Percentiles rank a stretch among this genome's conserved stretches.
These are phyloP conservation scores for Gleditsia sinensis DNA, from an alignment of 306 rosid genomes.

Conservation along the genomic window DNA sequence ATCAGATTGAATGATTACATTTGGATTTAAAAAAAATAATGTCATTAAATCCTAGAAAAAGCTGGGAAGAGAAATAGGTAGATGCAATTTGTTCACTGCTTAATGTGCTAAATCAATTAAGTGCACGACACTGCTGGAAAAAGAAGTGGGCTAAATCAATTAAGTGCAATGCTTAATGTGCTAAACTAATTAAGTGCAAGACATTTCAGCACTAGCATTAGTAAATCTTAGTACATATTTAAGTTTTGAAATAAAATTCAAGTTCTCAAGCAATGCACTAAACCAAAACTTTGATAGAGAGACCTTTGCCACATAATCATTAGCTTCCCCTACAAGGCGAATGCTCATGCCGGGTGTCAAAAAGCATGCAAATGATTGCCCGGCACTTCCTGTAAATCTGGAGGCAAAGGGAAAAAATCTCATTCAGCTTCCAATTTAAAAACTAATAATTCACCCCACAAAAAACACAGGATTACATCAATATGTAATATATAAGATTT, in stretches of 20 bases:
- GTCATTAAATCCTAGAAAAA: slow-evolving; percentile 11
- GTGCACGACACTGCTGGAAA: not conserved
- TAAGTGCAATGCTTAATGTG: too few relatives aligned
- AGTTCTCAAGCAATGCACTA: too few relatives aligned
- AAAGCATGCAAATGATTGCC: slow-evolving; percentile 97
- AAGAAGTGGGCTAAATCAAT: too few relatives aligned
- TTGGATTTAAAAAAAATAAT: not conserved
- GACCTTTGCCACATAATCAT: slow-evolving; percentile 99
- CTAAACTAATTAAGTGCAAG: slow-evolving; percentile 23
- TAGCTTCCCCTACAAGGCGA: slow-evolving; percentile 93
- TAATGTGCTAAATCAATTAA: not conserved
- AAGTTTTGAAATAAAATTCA: too few relatives aligned
- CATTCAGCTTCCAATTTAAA: not conserved
- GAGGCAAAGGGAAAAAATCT: slow-evolving; percentile 35
- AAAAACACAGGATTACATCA: too few relatives aligned
- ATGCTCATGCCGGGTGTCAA: slow-evolving; percentile 98
- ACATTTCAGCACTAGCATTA: not conserved
- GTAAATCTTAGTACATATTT: not conserved
- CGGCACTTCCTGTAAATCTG: slow-evolving; percentile 95
- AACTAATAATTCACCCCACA: too few relatives aligned
- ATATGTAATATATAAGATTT: not conserved
- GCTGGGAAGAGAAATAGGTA: not conserved
- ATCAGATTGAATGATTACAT: slow-evolving; percentile 6
- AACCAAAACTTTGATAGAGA: not conserved
- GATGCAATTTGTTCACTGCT: not conserved